These are phyloP conservation scores for Jamesozyma rosinii DNA, from an alignment of 805 yeast species.

Conservation along the genomic window DNA sequence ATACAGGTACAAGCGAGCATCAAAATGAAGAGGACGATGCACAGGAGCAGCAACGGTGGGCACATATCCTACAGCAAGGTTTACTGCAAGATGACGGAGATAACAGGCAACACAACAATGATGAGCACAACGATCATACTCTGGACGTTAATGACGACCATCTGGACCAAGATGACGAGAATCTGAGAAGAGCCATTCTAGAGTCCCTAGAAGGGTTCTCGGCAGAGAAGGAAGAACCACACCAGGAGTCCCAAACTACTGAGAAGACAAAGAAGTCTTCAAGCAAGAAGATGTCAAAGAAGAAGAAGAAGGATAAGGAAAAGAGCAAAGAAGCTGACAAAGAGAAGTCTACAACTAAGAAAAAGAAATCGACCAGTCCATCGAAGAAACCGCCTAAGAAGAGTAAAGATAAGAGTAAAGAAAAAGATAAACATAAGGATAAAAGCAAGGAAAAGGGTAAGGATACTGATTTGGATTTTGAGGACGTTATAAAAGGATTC, in stretches of 20 bases:
- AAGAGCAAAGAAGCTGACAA: slow-evolving; percentile 14
- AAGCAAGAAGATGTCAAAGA: slow-evolving; percentile 13
- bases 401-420: slow-evolving; percentile 8
- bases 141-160: slow-evolving; percentile 6
- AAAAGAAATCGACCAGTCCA: slow-evolving; percentile 1
- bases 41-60: slow-evolving; percentile 22
- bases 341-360: slow-evolving; percentile 6
- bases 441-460: slow-evolving; percentile 3
- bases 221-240: slow-evolving; percentile 9
- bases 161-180: slow-evolving; percentile 29
- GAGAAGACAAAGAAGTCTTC: slow-evolving; percentile 3
- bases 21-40: slow-evolving; percentile 5
- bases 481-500: slow-evolving; percentile 26
- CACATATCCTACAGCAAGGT: slow-evolving; percentile 24
- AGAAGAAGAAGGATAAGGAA: slow-evolving; percentile 14
- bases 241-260: slow-evolving; percentile 3
- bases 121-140: slow-evolving; percentile 3
- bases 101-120: slow-evolving; percentile 5
- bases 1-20: not conserved
- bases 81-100: slow-evolving; percentile 13
- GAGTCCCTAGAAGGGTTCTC: slow-evolving; percentile 18
- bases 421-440: slow-evolving; percentile 6
- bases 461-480: slow-evolving; percentile 15
- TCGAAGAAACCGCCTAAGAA: slow-evolving; percentile 1
- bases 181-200: slow-evolving; percentile 27